A percentile compares a stretch with the other conserved stretches of the same genome.
These are phyloP conservation scores for Solanum gracilifrons DNA, from an alignment of 257 asterid species.

Conservation along the genomic window DNA sequence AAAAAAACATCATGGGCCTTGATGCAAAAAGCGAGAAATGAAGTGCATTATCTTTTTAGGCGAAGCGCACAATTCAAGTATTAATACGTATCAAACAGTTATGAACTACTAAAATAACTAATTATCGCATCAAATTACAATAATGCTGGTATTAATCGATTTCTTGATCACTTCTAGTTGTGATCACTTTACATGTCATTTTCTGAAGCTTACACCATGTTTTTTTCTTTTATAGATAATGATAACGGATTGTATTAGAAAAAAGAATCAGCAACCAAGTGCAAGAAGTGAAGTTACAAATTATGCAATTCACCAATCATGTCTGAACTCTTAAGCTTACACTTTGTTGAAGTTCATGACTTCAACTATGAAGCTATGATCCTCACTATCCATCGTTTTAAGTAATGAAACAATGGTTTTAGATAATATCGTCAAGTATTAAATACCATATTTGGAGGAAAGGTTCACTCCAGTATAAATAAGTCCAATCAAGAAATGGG, in stretches of 20 bases:
- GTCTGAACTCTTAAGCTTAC: not conserved
- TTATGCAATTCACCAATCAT: not conserved
- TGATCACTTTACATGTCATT: not conserved
- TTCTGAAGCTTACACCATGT: not conserved
- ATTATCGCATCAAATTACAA: not conserved
- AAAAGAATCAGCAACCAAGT: not conserved
- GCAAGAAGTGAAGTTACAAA: not conserved
- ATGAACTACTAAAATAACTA: not conserved
- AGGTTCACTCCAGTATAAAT: not conserved
- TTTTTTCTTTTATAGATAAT: not conserved
- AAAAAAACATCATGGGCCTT: not conserved
- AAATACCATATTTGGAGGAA: not conserved
- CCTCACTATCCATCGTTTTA: not conserved
- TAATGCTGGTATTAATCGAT: not conserved
- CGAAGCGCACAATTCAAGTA: not conserved
- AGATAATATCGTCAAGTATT: not conserved
- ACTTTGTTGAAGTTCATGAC: not conserved
- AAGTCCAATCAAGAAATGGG: not conserved
- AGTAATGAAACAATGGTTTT: not conserved
- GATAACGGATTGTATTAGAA: not conserved
- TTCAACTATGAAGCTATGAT: not conserved
- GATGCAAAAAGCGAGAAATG: not conserved
- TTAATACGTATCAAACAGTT: not conserved
- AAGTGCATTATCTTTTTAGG: not conserved
- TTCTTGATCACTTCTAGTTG: not conserved